Evolutionary conservation across 257 asterid species (phyloP).

Genomic region (Solanum paucissectum): DNA sequence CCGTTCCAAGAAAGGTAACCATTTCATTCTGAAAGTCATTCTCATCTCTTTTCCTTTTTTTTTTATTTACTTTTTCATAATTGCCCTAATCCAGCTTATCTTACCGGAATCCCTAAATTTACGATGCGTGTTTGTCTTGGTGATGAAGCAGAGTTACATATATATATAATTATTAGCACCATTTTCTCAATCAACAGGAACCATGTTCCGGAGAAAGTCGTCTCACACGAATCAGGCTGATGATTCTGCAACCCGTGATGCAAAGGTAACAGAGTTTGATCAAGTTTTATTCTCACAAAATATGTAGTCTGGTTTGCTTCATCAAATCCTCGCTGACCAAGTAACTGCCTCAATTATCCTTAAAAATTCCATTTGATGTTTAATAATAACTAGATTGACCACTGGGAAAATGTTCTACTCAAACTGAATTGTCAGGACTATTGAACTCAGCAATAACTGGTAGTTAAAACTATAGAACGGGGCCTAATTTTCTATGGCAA

Average conservation of each 20-base stretch:
- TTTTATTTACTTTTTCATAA: neutral
- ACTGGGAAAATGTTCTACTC: neutral
- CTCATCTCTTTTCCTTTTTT: neutral
- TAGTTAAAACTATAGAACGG: neutral
- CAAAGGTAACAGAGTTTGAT: slow-evolving; percentile 38
- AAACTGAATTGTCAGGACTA: neutral
- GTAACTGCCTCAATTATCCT: neutral
- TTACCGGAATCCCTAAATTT: neutral
- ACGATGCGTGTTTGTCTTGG: neutral
- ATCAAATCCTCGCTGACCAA: neutral
- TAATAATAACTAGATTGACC: neutral
- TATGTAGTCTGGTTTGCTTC: neutral
- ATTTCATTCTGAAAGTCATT: neutral
- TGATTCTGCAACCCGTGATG: slow-evolving; percentile 26
- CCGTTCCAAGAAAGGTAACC: neutral
- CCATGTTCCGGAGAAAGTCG: slow-evolving; percentile 59
- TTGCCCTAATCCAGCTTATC: neutral
- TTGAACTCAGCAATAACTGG: neutral
- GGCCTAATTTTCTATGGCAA: neutral
- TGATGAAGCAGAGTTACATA: neutral
- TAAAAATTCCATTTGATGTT: neutral
- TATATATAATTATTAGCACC: neutral
- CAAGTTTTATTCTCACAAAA: neutral
- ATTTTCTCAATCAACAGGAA: slow-evolving; percentile 3
- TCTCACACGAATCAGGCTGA: slow-evolving; percentile 30